These are phyloP conservation scores for Agrocybe praecox DNA, from an alignment of 768 basidiomycete genomes.

Conservation along the genomic window DNA sequence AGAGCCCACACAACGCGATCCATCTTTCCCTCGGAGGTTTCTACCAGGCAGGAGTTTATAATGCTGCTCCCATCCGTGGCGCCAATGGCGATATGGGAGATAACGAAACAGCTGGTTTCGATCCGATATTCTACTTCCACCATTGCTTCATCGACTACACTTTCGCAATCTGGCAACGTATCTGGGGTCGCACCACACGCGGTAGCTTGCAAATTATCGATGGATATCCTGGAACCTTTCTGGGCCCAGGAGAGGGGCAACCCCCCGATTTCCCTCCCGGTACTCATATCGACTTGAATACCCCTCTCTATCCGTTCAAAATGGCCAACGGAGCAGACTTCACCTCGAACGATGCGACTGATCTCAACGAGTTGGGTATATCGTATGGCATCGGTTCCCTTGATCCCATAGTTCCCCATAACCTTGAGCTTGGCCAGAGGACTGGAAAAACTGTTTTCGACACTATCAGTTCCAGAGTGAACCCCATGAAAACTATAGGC, in stretches of 20 bases:
- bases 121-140: neutral
- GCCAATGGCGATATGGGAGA: constrained; percentile 1
- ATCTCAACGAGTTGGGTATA: neutral
- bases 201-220: neutral
- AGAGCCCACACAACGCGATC: neutral
- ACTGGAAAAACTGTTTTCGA: neutral
- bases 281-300: neutral
- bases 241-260: neutral
- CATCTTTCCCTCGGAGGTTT: neutral
- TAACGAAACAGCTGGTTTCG: neutral
- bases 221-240: neutral
- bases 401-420: neutral
- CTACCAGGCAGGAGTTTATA: neutral
- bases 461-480: neutral
- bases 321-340: neutral
- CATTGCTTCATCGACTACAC: constrained; percentile 1
- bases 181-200: neutral
- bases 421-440: neutral
- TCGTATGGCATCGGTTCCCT: neutral
- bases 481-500: neutral
- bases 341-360: neutral
- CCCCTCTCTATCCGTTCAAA: neutral
- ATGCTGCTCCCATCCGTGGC: neutral
- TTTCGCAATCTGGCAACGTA: neutral
- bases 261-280: neutral